Conservation (phyloP, 805 yeast genomes). For the Yamadazyma ubonensis region DNA sequence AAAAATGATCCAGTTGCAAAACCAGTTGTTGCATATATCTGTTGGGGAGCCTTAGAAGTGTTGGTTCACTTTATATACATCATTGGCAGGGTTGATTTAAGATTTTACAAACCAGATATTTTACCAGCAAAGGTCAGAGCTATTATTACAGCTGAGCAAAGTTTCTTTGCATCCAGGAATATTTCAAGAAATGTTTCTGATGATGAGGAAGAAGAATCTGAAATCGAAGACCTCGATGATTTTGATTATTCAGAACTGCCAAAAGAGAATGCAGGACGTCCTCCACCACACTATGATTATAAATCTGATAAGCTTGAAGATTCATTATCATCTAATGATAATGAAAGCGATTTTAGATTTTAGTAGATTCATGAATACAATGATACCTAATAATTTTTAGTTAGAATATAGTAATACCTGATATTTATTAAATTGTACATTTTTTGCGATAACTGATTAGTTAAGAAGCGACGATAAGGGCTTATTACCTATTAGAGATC, state of each 20-base stretch:
- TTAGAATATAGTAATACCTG: no score
- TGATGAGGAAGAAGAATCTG: conserved; percentile 23
- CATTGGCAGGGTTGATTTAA: conserved; percentile 65
- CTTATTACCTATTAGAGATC: no score
- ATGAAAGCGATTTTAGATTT: conserved; percentile 19
- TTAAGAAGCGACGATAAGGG: no score
- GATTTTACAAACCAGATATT: conserved; percentile 77
- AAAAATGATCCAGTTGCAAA: conserved; percentile 26
- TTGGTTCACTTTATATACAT: conserved; percentile 57
- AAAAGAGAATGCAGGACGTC: background rate
- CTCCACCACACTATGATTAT: conserved; percentile 12
- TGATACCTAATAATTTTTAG: no score
- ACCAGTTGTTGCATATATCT: conserved; percentile 61
- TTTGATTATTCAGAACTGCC: conserved; percentile 4
- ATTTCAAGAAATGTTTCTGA: conserved; percentile 17
- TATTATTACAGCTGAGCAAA: conserved; percentile 44
- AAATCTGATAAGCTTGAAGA: conserved; percentile 14
- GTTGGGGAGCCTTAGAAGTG: conserved; percentile 68
- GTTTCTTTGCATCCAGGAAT: conserved; percentile 29
- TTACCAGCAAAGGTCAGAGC: conserved; percentile 40
- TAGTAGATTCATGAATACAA: no score
- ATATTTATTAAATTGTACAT: no score
- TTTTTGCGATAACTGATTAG: no score
- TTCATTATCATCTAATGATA: conserved; percentile 15
- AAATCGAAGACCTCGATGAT: conserved; percentile 14